A percentile compares a stretch with the other conserved stretches of the same genome.
Evolutionary conservation across 2,329 filamentous ascomycete species (phyloP).

Genomic region (Epichloe uncinata): DNA sequence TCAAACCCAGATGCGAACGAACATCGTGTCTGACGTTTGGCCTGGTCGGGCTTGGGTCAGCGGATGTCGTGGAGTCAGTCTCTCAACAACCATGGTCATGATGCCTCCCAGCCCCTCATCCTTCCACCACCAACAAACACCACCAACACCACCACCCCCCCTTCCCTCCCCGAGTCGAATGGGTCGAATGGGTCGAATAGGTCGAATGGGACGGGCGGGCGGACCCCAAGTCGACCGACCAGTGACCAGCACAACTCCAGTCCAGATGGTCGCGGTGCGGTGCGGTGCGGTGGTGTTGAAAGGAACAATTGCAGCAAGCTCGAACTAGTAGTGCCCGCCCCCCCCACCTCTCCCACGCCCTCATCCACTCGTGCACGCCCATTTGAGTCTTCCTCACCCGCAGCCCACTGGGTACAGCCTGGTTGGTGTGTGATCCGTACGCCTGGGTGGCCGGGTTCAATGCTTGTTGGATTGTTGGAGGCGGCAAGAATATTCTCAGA

Average conservation of each 20-base stretch:
- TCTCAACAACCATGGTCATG: background rate
- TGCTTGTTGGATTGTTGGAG: background rate
- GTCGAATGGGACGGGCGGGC: background rate
- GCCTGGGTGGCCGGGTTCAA: background rate
- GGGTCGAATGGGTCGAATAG: too few species aligned
- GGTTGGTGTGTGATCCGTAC: background rate
- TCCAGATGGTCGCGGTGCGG: background rate
- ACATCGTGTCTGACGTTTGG: constrained; percentile 2
- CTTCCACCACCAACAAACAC: background rate
- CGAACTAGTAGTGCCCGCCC: background rate
- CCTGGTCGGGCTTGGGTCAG: constrained; percentile 1
- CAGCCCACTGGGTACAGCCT: background rate
- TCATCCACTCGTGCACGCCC: background rate
- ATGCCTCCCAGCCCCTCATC: background rate
- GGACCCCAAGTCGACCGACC: background rate
- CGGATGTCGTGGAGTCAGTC: background rate
- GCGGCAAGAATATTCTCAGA: background rate
- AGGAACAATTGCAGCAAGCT: too few species aligned
- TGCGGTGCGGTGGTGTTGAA: background rate
- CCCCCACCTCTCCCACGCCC: background rate
- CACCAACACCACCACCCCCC: background rate
- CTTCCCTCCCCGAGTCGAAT: background rate
- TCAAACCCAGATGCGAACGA: background rate
- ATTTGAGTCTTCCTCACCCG: background rate
- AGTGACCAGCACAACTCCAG: too few species aligned